Evolutionary conservation across 768 basidiomycete species (phyloP), one percentile per base, ranked within the genome.

Genomic region (Mycena metata): DNA sequence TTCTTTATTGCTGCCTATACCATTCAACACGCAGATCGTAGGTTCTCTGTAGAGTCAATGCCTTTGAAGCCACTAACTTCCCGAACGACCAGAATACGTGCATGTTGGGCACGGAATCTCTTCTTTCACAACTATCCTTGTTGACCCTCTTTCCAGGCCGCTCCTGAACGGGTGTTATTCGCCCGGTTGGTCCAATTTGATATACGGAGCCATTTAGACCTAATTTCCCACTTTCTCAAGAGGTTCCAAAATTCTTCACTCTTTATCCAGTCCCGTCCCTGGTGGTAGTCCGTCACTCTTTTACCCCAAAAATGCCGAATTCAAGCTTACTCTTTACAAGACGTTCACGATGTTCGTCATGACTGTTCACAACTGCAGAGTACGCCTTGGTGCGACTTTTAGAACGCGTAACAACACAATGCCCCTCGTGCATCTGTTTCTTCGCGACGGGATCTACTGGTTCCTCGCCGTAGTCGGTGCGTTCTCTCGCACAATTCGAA

Each of bases 381-480:
- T 23, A 5, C 60, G 54, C 6, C 59, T 61, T 16, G 45, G 30
- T 7, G 17, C 10, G 33, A 16, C 19, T 8, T 56, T 55, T 19
- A 12, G 5, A 6, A 36, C 51, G 2, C 66, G 65, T 11, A 51
- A 51, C 16, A 51, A 51, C 16, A 24, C 19, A 41, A 67, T 67
- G 66, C 58, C 58, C 1, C 13, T 67, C 3, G 59, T 67, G 11
- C 39, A 47, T 16, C 16, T 67, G 21, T 67, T 67, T 45, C 60
- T 67, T 8, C 66, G 66, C 3, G 66, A 67, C 30, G 66, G 66
- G 17, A 56, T 67, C 41, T 67, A 41, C 26, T 67, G 66, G 66
- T 62, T 67, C 52, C 24, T 67, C 19, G 66, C 60, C 24, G 46
- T 67, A 17, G 52, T 61, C 10, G 60, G 66, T 67, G 9, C 12